Base-by-base conservation (phyloP, 2,329 filamentous ascomycete species). In the Aspergillus sp. region DNA sequence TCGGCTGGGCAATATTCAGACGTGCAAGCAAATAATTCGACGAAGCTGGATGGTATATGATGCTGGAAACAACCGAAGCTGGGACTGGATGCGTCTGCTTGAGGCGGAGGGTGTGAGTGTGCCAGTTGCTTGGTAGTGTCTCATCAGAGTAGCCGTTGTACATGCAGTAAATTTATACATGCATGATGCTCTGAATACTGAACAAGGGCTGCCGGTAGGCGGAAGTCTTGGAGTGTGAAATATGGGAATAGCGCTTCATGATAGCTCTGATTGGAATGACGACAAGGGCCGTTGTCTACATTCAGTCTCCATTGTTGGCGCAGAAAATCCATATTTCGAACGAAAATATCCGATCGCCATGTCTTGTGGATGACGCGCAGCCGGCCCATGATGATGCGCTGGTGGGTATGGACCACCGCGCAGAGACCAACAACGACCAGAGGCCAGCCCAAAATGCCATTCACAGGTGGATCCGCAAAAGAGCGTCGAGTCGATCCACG, bases 401-500 rank as follows among this genome's bases (percentile, higher is more conserved):
- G 40, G 9, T 48, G 46, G 7, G 33, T 12, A 19, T 37, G 12
- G 7, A n/a, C 5, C 1, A 32, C 29, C 1, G 46, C 32, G 11
- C 36, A 43, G n/a, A 42, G 26, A 5, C 46, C 43, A 5, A 31
- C 36, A 6, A 45, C 27, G 7, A 48, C 43, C 27, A 48, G 10
- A 7, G 43, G 46, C 46, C 46, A 48, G 37, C 39, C 38, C 9
- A 43, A n/a, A 13, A 48, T 37, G 10, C 43, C 33, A 9, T 45
- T 35, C 5, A 40, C 38, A 6, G 39, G 33, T 7, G 37, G 39
- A 7, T 40, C 29, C 34, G 8, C 5, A 39, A 37, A 2, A 42
- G 39, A 13, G 37, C 33, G 7, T 19, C 13, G 5, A 48, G 27
- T 5, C 30, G 12, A 3, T 27, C 7, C n/a, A 48, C 33, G 13